These are phyloP conservation scores for Vairimorpha necatrix DNA, from an alignment of 371 early-diverging fungal genomes.

Conservation along the genomic window DNA sequence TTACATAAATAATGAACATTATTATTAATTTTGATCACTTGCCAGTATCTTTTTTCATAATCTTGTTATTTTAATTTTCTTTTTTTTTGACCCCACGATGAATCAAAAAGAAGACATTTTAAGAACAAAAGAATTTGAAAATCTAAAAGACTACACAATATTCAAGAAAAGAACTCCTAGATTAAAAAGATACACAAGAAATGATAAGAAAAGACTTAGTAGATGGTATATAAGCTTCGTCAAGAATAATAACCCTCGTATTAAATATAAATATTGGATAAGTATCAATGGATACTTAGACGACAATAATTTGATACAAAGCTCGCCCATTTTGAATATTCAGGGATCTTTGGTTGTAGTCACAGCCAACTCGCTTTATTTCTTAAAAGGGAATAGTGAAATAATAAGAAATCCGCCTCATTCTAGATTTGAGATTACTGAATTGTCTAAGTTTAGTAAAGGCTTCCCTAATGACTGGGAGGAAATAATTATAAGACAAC, in stretches of 20 bases:
- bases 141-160: neutral
- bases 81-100: neutral
- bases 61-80: too few species aligned
- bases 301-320: neutral
- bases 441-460: neutral
- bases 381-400: neutral
- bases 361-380: neutral
- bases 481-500: neutral
- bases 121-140: neutral
- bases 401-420: neutral
- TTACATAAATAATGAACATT: too few species aligned
- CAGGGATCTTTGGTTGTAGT: neutral
- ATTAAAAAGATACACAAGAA: neutral
- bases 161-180: neutral
- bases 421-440: neutral
- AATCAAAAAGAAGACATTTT: neutral
- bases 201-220: neutral
- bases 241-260: neutral
- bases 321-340: neutral
- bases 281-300: neutral
- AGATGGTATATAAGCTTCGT: neutral
- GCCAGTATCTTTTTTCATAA: too few species aligned
- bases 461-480: neutral
- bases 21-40: too few species aligned
- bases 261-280: slow-evolving; percentile 1